These are phyloP conservation scores for Aotearoamyces nothofagi DNA, from an alignment of 2,329 filamentous ascomycete species.

Conservation along the genomic window DNA sequence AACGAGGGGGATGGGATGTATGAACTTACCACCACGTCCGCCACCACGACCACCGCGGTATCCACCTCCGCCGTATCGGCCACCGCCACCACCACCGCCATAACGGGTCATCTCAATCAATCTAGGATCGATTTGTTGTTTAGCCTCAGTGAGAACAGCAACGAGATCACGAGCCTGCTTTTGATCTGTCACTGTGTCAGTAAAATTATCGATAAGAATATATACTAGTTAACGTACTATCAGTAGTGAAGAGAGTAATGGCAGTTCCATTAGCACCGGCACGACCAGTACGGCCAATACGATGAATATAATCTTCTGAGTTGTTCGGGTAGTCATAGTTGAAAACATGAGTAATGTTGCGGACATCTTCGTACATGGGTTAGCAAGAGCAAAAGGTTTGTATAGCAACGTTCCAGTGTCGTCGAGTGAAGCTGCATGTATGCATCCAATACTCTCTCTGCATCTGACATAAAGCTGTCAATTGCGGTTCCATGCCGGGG, in stretches of 20 bases:
- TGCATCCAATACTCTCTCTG: constrained; percentile 24
- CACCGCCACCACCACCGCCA: constrained; percentile 66
- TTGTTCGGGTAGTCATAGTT: constrained; percentile 99
- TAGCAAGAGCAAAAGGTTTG: constrained; percentile 53
- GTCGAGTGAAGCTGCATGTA: constrained; percentile 20
- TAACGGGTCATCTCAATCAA: constrained; percentile 93
- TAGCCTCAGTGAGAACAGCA: constrained; percentile 82
- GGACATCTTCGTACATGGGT: constrained; percentile 88
- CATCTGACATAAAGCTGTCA: constrained; percentile 20
- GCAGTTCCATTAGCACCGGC: constrained; percentile 90
- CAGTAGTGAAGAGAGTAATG: constrained; percentile 97
- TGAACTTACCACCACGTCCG: constrained; percentile 20
- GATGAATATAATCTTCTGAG: constrained; percentile 95
- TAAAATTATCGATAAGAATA: constrained; percentile 5
- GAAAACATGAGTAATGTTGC: constrained; percentile 99
- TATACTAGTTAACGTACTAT: constrained; percentile 75
- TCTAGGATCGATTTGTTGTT: constrained; percentile 94
- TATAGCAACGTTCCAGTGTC: constrained; percentile 49
- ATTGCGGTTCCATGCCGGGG: constrained; percentile 31
- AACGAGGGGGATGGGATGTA: constrained; percentile 12
- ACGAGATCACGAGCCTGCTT: constrained; percentile 97
- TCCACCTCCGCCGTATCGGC: constrained; percentile 49
- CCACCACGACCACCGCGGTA: constrained; percentile 41
- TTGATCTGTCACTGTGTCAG: constrained; percentile 40
- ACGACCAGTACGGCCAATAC: constrained; percentile 90